phyloP scores from a whole-genome alignment of 331 rosid genomes.

The Pyrus hybrid region DNA sequence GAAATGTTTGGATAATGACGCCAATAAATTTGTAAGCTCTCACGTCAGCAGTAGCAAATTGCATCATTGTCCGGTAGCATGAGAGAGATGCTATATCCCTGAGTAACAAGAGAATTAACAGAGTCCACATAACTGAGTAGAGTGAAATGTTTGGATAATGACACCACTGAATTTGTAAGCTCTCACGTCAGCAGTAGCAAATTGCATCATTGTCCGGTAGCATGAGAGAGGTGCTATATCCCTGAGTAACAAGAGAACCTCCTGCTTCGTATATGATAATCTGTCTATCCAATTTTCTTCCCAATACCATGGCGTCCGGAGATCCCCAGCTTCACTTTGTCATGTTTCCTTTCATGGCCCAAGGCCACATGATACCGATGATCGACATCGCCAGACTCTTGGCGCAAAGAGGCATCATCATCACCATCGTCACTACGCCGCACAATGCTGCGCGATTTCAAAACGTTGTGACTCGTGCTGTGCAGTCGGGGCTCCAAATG shows the following conservation, averaged over 20 bases:
- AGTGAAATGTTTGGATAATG: too few relatives aligned
- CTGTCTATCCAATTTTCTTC: neutral
- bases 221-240: neutral
- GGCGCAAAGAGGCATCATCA: conserved; percentile 22
- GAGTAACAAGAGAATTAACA: too few relatives aligned
- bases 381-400: conserved; percentile 40
- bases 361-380: conserved; percentile 66
- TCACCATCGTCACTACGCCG: conserved; percentile 47
- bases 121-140: neutral
- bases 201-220: neutral
- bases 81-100: too few relatives aligned
- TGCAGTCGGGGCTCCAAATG: conserved; percentile 17
- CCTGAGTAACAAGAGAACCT: neutral
- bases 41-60: too few relatives aligned
- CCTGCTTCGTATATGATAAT: neutral
- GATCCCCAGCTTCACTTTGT: conserved; percentile 28
- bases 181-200: neutral
- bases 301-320: neutral
- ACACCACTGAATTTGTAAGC: neutral
- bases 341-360: conserved; percentile 45
- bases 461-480: conserved; percentile 3
- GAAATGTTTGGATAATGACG: too few relatives aligned
- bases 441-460: conserved; percentile 36
- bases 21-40: too few relatives aligned
- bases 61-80: too few relatives aligned